Evolutionary conservation across 345 rosid genomes (phyloP), one percentile per base, ranked within the genome.

Genomic region (Eucalyptus polyanthemos): DNA sequence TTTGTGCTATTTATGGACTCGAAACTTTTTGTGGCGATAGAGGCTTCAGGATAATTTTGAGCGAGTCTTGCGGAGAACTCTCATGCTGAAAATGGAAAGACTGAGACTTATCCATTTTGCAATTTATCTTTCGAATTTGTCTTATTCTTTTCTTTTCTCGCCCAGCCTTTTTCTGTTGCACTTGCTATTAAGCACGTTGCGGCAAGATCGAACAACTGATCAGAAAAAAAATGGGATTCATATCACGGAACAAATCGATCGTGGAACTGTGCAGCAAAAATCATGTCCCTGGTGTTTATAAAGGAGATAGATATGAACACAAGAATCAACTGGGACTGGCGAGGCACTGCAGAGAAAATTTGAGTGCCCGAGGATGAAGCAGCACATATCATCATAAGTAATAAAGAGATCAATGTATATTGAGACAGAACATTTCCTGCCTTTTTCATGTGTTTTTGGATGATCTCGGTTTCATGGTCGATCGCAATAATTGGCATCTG

Each of bases 1-100:
- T 56, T 31, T 8, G 88, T 34, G 47, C 88, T 87, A 87, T 87
- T 54, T 86, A 17, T 87, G 60, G 69, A 87, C 88, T 50, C 19
- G 31, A 27, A 87, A 65, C 29, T 12, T 22, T 87, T 40, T 54
- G 47, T 87, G 88, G 88, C 65, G 25, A 53, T 14, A 13, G 65
- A 44, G 60, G 88, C 60, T 87, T 14, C 14, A 37, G 69, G 44
- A 44, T 54, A 86, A 87, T n/a, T 87, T 53, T 51, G 88, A 87
- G 69, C 88, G 14, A 14, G 88, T 53, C 88, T 37, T 34, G 47
- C 88, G 88, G 88, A 37, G 49, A 34, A 34, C 47, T 76, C 5
- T 11, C 9, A 24, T 11, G 85, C 85, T 40, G 47, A 37, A 76
- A 76, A 21, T 40, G 85, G 85, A 21, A 40, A 76, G 85, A 65